Base-by-base conservation (phyloP, 495 filamentous ascomycete species). In the Chaetomium tenue region DNA sequence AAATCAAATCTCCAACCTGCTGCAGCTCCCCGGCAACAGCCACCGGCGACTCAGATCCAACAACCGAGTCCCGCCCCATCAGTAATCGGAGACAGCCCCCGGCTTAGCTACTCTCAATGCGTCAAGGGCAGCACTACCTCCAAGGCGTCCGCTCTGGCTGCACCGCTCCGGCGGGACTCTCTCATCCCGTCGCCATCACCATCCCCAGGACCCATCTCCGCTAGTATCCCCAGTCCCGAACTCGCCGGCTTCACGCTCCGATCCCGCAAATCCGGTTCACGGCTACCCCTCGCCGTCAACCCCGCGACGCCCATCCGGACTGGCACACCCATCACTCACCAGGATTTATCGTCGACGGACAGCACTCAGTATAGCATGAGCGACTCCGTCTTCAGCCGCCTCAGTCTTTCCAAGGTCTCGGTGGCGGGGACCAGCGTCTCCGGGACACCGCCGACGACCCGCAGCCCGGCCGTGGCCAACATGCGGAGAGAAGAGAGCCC, bases 281-380 rank as follows among this genome's bases (percentile, higher is more conserved):
- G 69, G 23, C 52, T 76, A 7, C 74, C 74, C 3, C 67, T 60
- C 1, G 63, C 70, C 12, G 65, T 73, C 44, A 72, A 72, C 50
- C 70, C 72, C 12, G 53, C 69, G 18, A 74, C 72, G 0, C 74
- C 74, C 6, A 73, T 72, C 37, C 67, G 74, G 2, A 67, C 72
- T 18, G 65, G 51, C 54, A 75, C 74, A 0, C 74, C 74, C 2
- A 60, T 40, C 18, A 60, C 71, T 28, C 55, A 68, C 56, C 71
- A 70, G n/a, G 73, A 76, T 46, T 70, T 65, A 0, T 72, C 72
- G 0, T 71, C 71, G 3, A 72, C 74, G 13, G 74, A 76, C 48
- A 76, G 70, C 66, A 74, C 72, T 2, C 73, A 73, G 48, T 67
- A 66, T 56, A 76, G 74, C 68, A 71, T 75, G 72, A 61, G 42